phyloP scores from a whole-genome alignment of 192 early-diverging fungal genomes.

The Endogone sp. region DNA sequence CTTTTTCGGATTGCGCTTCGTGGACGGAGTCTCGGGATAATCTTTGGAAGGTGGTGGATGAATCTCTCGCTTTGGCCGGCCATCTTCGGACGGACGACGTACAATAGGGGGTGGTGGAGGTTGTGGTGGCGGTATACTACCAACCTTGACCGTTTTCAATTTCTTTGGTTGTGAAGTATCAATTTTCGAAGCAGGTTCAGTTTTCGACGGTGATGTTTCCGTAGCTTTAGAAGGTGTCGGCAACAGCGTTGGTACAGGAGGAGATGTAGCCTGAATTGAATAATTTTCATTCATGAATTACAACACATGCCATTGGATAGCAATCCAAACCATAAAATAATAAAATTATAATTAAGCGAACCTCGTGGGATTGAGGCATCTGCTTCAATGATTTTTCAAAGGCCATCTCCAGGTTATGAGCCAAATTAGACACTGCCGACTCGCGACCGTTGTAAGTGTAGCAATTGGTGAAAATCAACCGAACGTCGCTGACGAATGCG shows the following conservation, averaged over 20 bases:
- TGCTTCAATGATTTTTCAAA: constrained; percentile 67
- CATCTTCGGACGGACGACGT: constrained; percentile 43
- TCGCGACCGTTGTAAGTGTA: constrained; percentile 78
- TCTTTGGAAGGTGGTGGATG: constrained; percentile 56
- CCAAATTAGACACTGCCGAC: constrained; percentile 63
- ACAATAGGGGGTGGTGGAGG: constrained; percentile 17
- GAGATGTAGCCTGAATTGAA: not conserved
- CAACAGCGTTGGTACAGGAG: not conserved
- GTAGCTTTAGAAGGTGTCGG: constrained; percentile 3
- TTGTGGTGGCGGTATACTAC: constrained; percentile 7
- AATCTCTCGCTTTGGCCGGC: constrained; percentile 63
- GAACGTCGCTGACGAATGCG: constrained; percentile 64
- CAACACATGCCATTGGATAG: too few relatives aligned
- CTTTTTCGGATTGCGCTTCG: constrained; percentile 31
- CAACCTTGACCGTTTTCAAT: constrained; percentile 7
- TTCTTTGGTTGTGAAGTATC: constrained; percentile 3
- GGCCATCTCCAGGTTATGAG: constrained; percentile 62
- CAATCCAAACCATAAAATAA: not conserved
- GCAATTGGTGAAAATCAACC: constrained; percentile 77
- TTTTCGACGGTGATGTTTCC: not conserved
- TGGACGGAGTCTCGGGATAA: constrained; percentile 31
- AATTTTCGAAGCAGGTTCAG: constrained; percentile 18
- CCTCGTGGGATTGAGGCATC: constrained; percentile 62
- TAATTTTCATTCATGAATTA: not conserved
- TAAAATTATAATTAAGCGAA: constrained; percentile 14